Conservation (phyloP, 208 protist species). For the Angomonas ambiguus region DNA sequence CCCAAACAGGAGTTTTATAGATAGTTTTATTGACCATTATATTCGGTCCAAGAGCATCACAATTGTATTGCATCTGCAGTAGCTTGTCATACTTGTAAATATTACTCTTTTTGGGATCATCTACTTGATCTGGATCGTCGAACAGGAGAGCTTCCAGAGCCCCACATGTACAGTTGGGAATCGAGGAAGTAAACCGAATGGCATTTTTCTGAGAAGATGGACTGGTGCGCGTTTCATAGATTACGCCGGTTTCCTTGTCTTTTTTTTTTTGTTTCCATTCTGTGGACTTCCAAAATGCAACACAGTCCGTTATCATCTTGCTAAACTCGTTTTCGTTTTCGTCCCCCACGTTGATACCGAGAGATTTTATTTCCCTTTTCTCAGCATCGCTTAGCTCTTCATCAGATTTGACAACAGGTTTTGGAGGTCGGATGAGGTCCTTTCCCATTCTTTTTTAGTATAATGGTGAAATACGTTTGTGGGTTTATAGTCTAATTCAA, state of each 20-base stretch:
- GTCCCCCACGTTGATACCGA: background rate
- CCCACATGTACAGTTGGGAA: background rate
- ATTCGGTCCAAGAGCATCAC: background rate
- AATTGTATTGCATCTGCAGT: background rate
- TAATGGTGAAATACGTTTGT: background rate
- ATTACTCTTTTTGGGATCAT: background rate
- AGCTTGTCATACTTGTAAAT: constrained; percentile 3
- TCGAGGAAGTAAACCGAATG: background rate
- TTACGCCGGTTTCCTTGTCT: background rate
- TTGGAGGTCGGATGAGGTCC: background rate
- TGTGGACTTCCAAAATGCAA: background rate
- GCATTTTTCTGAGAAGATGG: background rate
- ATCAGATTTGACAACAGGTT: background rate
- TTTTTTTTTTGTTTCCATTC: constrained; percentile 1
- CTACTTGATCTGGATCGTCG: background rate
- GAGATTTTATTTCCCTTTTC: background rate
- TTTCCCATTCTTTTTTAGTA: background rate
- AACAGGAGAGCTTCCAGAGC: constrained; percentile 3
- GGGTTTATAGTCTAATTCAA: background rate
- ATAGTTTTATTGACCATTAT: background rate
- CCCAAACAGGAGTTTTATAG: background rate
- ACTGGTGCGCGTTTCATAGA: background rate
- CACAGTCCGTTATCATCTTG: background rate
- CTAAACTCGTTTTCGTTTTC: background rate
- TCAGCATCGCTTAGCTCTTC: background rate